phyloP scores from a whole-genome alignment of 2,329 filamentous ascomycete genomes.

The Trichoderma polysporum region DNA sequence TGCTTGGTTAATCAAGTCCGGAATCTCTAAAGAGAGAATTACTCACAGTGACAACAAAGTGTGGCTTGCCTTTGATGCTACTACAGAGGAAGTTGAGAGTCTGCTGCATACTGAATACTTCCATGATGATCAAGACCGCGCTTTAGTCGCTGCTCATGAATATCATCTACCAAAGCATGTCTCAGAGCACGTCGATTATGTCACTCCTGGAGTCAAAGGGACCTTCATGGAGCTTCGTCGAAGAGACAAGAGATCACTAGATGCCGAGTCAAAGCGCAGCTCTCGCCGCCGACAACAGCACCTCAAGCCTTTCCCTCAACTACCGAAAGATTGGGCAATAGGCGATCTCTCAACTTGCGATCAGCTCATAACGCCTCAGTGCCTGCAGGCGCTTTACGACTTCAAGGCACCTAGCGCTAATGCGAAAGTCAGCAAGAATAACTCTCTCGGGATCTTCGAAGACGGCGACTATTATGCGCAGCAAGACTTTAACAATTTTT shows the following conservation, averaged over 20 bases:
- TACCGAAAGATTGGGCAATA: not conserved
- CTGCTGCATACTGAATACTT: constrained; percentile 54
- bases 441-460: constrained; percentile 53
- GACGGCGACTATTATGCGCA: constrained; percentile 52
- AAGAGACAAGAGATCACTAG: not conserved
- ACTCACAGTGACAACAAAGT: constrained; percentile 50
- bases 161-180: constrained; percentile 42
- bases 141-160: constrained; percentile 38
- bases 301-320: not conserved
- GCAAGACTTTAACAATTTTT: constrained; percentile 49
- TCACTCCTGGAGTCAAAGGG: constrained; percentile 38
- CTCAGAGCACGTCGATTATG: constrained; percentile 39
- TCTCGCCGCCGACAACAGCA: not conserved
- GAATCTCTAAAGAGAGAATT: constrained; percentile 49
- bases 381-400: constrained; percentile 49
- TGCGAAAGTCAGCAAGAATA: constrained; percentile 30
- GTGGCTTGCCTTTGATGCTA: constrained; percentile 34
- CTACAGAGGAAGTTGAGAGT: constrained; percentile 39
- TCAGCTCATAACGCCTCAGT: constrained; percentile 56
- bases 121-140: constrained; percentile 40
- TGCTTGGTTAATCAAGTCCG: constrained; percentile 51
- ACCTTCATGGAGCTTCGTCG: constrained; percentile 15
- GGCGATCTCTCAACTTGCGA: constrained; percentile 40
- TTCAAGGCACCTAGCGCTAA: constrained; percentile 32
- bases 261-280: not conserved